Evolutionary conservation across 2,329 filamentous ascomycete species (phyloP), one percentile per base, ranked within the genome.

Genomic region (Fusarium sp.): DNA sequence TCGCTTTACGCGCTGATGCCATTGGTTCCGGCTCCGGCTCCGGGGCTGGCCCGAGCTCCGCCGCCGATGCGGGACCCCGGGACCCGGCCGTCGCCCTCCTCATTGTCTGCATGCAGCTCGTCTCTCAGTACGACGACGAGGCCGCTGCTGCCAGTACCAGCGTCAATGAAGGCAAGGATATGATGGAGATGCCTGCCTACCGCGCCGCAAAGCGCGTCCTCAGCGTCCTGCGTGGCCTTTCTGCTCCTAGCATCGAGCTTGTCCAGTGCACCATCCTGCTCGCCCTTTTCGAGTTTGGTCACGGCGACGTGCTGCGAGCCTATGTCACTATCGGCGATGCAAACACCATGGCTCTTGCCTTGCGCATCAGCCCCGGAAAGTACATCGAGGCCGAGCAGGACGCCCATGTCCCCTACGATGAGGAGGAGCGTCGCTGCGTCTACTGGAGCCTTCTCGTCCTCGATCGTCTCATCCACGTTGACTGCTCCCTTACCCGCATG

Each of bases 371-470:
- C 35, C 84, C 85, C 1, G 83, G 83, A 2, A 81, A 82, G 65
- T 79, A 81, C 36, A 68, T 79, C n/a, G 78, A 80, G n/a, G 78
- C 74, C 16, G 75, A 81, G 25, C 78, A 78, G 65, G 78, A 81
- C 22, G 63, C 70, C 16, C 75, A 75, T 18, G 76, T 81, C 10
- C 69, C 73, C 29, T 78, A 75, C 29, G 79, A 81, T 42, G 82
- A 85, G 22, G 82, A 86, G 68, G 83, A 85, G 70, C 80, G 79
- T 7, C 80, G 84, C 54, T 81, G 82, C 47, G 74, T 86, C 33
- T 86, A 85, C 80, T 86, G 85, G 85, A 82, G 81, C 3, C 77
- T 86, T 47, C 83, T 86, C 67, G 84, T 86, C 20, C 77, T 86
- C 33, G 85, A 86, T 67, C 83, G 85, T 38, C 77, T 82, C 38